Percentiles rank a stretch among this genome's conserved stretches.
Evolutionary conservation across 2,329 filamentous ascomycete species (phyloP).

Genomic region (Penicillium vulpinum): DNA sequence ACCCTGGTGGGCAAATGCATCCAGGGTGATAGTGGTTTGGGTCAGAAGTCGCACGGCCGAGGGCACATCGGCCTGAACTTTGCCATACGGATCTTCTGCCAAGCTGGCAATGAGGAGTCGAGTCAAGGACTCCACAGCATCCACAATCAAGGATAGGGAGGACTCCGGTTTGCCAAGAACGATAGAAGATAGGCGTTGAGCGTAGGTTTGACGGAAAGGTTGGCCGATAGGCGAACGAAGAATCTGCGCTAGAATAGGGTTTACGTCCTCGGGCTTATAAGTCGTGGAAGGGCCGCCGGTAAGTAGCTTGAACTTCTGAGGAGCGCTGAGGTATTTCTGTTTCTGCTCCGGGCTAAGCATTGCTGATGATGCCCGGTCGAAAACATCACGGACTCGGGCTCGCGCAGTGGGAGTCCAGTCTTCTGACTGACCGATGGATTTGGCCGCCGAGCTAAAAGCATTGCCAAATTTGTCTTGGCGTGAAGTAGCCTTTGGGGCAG

Average conservation of each 20-base stretch:
- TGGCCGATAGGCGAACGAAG: slow-evolving; percentile 59
- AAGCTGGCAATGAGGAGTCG: slow-evolving; percentile 72
- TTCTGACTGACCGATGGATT: slow-evolving; percentile 47
- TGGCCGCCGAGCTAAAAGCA: slow-evolving; percentile 48
- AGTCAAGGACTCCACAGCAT: slow-evolving; percentile 70
- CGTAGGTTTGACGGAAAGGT: slow-evolving; percentile 70
- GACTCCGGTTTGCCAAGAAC: slow-evolving; percentile 74
- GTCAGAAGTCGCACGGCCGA: slow-evolving; percentile 73
- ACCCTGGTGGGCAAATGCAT: slow-evolving; percentile 59
- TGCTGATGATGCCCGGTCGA: slow-evolving; percentile 42
- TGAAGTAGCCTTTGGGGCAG: slow-evolving; percentile 39
- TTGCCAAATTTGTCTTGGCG: slow-evolving; percentile 40
- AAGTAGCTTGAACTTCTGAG: slow-evolving; percentile 41
- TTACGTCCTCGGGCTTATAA: slow-evolving; percentile 51
- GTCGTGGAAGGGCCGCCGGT: slow-evolving; percentile 30
- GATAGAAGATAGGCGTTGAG: slow-evolving; percentile 63
- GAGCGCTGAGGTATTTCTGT: slow-evolving; percentile 37
- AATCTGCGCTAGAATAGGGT: slow-evolving; percentile 51
- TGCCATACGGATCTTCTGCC: slow-evolving; percentile 77
- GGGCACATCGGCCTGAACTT: slow-evolving; percentile 80
- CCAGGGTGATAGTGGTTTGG: slow-evolving; percentile 65
- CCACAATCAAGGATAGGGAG: slow-evolving; percentile 65
- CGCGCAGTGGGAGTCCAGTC: slow-evolving; percentile 46
- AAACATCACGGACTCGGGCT: slow-evolving; percentile 39
- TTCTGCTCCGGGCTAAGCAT: slow-evolving; percentile 44